Base-by-base conservation (phyloP, 352 stramenopile species). In the Phytophthora cactorum region DNA sequence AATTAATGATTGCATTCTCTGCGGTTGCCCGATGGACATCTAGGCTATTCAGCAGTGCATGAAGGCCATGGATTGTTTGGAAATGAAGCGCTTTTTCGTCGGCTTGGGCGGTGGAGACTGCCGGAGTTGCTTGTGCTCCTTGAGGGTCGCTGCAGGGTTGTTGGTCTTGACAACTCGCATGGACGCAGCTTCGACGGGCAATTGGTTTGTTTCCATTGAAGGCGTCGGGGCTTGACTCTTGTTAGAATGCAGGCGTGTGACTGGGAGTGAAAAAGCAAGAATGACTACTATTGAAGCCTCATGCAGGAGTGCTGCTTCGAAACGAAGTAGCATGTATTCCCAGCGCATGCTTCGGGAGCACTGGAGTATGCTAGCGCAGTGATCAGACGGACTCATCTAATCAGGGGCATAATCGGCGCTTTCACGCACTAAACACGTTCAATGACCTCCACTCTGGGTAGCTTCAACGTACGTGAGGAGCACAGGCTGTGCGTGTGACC, bases 41-140 rank as follows among this genome's bases (percentile, higher is more conserved):
- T 12, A 9, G 2, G 32, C 8, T 11, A 38, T 12, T 46, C 12
- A 60, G 27, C 53, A 60, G 39, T 60, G 31, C 54, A 70, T 70
- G 53, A 69, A 71, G 39, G 50, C 49, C 52, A 64, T 65, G 10
- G 66, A 74, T 17, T 45, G 47, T 34, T 63, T 65, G 32, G 66
- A 70, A 43, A 74, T 74, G 49, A 63, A 70, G 6, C 38, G 27
- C 49, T 56, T 70, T 51, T 70, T 70, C 50, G 60, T 57, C 28
- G 59, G 49, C 50, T 74, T 55, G 27, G 54, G 39, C 3, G 8
- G 27, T 6, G 41, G 28, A 14, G 43, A n/a, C 10, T 52, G 49
- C 28, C 47, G 17, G 1, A n/a, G 15, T 44, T 60, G 52, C 45
- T 63, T 50, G 36, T 70, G 28, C 50, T 61, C 25, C 7, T 67